Evolutionary conservation across 75 land plant species (phyloP).

Genomic region (Cunninghamia lanceolata): DNA sequence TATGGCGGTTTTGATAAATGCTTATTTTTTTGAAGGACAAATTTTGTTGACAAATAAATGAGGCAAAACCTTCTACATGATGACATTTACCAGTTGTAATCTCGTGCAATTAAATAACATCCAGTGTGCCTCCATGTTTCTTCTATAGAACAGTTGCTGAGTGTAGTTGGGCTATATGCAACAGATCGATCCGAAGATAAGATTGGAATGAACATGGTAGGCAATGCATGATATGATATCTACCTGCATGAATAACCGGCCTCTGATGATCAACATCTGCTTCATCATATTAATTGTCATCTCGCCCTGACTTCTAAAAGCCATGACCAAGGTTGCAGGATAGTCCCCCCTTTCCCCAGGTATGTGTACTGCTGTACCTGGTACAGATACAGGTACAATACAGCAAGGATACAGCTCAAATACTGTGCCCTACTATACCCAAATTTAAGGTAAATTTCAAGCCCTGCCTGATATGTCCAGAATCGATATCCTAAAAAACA

Average conservation of each 20-base stretch:
- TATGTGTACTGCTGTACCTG: no score
- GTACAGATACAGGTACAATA: no score
- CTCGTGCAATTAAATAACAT: background rate
- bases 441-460: no score
- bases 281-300: background rate
- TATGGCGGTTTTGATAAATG: background rate
- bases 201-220: background rate
- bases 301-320: background rate
- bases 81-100: background rate
- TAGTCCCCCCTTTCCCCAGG: no score
- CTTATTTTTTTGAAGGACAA: background rate
- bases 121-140: background rate
- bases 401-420: no score
- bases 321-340: no score
- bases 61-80: background rate
- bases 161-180: background rate
- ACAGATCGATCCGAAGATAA: background rate
- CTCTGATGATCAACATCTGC: background rate
- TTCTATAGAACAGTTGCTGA: background rate
- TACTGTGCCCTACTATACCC: no score
- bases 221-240: background rate
- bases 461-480: no score
- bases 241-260: background rate
- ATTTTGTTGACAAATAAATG: background rate
- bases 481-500: no score